A percentile compares a stretch with the other conserved stretches of the same genome.
Conservation (phyloP, 805 yeast species). For the Zygoascus flipseniorum region DNA sequence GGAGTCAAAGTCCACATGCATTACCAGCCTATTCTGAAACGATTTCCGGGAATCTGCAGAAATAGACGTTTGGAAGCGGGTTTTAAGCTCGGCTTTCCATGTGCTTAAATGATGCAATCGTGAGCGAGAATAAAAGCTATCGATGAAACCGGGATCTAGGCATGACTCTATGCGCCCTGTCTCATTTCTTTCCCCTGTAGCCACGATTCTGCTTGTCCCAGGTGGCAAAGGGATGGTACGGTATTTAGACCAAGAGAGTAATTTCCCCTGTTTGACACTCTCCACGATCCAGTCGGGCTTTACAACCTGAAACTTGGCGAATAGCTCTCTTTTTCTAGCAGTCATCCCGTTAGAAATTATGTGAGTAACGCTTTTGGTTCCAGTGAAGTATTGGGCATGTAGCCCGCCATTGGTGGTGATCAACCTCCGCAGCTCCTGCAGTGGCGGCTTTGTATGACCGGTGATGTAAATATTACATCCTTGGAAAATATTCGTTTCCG, state of each 20-base stretch:
- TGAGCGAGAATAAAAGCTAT: constrained; percentile 67
- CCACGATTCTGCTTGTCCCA: not conserved
- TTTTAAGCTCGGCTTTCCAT: constrained; percentile 72
- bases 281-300: constrained; percentile 76
- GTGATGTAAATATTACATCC: constrained; percentile 71
- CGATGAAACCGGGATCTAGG: constrained; percentile 66
- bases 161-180: constrained; percentile 39
- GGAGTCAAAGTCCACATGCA: constrained; percentile 90
- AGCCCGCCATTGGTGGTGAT: constrained; percentile 75
- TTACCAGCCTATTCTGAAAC: constrained; percentile 27
- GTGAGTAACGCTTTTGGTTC: constrained; percentile 74
- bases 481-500: constrained; percentile 41
- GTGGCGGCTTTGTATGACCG: constrained; percentile 82
- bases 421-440: constrained; percentile 58
- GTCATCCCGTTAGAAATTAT: constrained; percentile 74
- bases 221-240: constrained; percentile 32
- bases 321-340: constrained; percentile 62
- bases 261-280: constrained; percentile 38
- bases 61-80: constrained; percentile 47
- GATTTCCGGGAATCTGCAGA: constrained; percentile 16
- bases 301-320: constrained; percentile 63
- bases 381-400: constrained; percentile 57
- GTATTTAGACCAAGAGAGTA: constrained; percentile 67
- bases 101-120: constrained; percentile 81
- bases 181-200: not conserved